These are phyloP conservation scores for Hypoxylon fragiforme DNA, from an alignment of 495 filamentous ascomycete species.

Conservation along the genomic window DNA sequence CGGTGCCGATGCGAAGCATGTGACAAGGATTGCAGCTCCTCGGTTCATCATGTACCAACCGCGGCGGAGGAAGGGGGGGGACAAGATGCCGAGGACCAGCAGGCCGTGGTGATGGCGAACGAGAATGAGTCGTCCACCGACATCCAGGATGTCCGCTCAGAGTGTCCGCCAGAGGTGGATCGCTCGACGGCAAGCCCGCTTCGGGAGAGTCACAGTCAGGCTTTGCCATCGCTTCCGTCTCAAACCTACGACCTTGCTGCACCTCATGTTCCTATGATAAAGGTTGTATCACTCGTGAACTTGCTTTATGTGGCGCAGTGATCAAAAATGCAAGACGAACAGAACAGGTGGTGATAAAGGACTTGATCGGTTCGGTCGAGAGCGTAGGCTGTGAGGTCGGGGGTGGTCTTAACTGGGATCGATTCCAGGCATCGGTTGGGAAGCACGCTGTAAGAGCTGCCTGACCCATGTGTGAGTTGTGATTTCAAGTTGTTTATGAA, in stretches of 20 bases:
- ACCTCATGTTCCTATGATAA: slow-evolving; percentile 4
- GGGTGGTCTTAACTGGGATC: too few relatives aligned
- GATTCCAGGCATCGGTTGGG: too few relatives aligned
- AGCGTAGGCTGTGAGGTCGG: too few relatives aligned
- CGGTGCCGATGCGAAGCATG: not conserved
- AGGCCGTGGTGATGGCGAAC: slow-evolving; percentile 5
- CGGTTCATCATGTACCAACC: not conserved
- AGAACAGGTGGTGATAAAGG: too few relatives aligned
- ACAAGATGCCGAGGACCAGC: slow-evolving; percentile 1
- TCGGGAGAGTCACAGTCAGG: slow-evolving; percentile 13
- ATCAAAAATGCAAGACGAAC: not conserved
- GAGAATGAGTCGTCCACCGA: slow-evolving; percentile 13
- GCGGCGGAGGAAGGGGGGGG: not conserved
- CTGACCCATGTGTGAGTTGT: too few relatives aligned
- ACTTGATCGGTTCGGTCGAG: too few relatives aligned
- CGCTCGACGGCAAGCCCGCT: not conserved
- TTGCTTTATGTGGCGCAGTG: not conserved
- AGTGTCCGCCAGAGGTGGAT: slow-evolving; percentile 6
- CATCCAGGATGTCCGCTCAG: slow-evolving; percentile 10
- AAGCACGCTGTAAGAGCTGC: too few relatives aligned
- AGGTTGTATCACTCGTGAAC: not conserved
- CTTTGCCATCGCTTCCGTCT: slow-evolving; percentile 7
- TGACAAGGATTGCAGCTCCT: slow-evolving; percentile 7
- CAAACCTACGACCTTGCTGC: slow-evolving; percentile 4
- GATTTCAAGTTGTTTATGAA: too few relatives aligned